These are phyloP conservation scores for Pseudoscleropodium purum DNA, from an alignment of 225 moss, liverwort and hornwort species.

Conservation along the genomic window DNA sequence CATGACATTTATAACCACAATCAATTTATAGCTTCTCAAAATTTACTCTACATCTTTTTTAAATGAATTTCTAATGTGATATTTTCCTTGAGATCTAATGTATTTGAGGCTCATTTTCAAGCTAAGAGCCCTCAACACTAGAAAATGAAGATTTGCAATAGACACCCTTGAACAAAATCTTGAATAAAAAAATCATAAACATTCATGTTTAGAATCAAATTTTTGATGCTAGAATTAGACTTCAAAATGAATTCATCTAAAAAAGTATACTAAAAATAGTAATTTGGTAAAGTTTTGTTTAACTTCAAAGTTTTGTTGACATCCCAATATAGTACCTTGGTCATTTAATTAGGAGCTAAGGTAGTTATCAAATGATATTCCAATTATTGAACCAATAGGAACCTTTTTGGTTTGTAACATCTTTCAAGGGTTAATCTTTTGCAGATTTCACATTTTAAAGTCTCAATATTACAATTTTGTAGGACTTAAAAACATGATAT, in stretches of 20 bases:
- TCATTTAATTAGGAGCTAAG: background rate
- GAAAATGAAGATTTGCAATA: too few relatives aligned
- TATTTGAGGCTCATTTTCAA: too few relatives aligned
- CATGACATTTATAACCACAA: background rate
- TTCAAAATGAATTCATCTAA: background rate
- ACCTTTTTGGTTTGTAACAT: too few relatives aligned
- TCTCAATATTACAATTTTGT: background rate
- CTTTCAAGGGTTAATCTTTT: background rate
- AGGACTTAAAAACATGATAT: background rate
- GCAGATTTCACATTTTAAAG: background rate
- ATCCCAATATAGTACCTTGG: background rate
- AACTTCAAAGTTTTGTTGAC: background rate
- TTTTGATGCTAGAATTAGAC: background rate
- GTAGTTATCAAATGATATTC: background rate
- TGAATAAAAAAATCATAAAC: too few relatives aligned
- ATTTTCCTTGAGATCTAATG: too few relatives aligned
- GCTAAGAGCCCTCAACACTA: too few relatives aligned
- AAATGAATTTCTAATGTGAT: too few relatives aligned
- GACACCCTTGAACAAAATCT: too few relatives aligned
- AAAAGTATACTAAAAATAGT: rapidly evolving
- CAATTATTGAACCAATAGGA: background rate
- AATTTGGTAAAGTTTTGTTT: background rate
- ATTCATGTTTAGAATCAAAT: background rate
- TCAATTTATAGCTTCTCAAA: background rate
- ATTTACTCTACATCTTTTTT: background rate